phyloP scores from a whole-genome alignment of 176 grass and related monocot genomes.

The Cymbopogon citratus region DNA sequence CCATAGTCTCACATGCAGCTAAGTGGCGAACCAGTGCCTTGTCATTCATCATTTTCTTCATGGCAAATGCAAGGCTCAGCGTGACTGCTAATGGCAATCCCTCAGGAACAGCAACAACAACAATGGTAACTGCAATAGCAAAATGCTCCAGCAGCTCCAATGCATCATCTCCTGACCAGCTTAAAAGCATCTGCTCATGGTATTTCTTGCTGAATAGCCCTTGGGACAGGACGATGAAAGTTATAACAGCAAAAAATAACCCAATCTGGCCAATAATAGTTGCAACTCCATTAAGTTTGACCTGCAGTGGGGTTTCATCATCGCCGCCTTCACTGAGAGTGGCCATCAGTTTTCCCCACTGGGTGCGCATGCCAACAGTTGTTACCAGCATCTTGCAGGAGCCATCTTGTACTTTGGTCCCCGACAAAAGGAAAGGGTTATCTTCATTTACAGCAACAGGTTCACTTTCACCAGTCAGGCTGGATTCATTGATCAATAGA shows the following conservation, averaged over 20 bases:
- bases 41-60: constrained; percentile 99
- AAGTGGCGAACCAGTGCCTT: constrained; percentile 89
- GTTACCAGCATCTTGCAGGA: constrained; percentile 90
- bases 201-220: constrained; percentile 59
- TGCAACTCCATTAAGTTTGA: constrained; percentile 66
- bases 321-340: constrained; percentile 95
- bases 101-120: constrained; percentile 97
- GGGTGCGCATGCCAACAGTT: constrained; percentile 92
- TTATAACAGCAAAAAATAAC: constrained; percentile 82
- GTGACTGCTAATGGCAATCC: constrained; percentile 96
- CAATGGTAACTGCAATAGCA: constrained; percentile 95
- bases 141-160: constrained; percentile 77
- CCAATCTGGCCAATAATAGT: constrained; percentile 92
- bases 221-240: constrained; percentile 86
- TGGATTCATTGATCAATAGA: constrained; percentile 90
- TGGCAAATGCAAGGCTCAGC: constrained; percentile 89
- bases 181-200: constrained; percentile 33
- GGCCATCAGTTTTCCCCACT: constrained; percentile 96
- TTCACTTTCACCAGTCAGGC: constrained; percentile 92
- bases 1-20: constrained; percentile 99
- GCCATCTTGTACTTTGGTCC: constrained; percentile 92
- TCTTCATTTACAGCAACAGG: constrained; percentile 71
- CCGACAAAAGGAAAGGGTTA: constrained; percentile 86
- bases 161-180: constrained; percentile 90
- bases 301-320: constrained; percentile 95